Base-by-base conservation (phyloP, 2,329 filamentous ascomycete genomes). In the Fusarium zealandicum region DNA sequence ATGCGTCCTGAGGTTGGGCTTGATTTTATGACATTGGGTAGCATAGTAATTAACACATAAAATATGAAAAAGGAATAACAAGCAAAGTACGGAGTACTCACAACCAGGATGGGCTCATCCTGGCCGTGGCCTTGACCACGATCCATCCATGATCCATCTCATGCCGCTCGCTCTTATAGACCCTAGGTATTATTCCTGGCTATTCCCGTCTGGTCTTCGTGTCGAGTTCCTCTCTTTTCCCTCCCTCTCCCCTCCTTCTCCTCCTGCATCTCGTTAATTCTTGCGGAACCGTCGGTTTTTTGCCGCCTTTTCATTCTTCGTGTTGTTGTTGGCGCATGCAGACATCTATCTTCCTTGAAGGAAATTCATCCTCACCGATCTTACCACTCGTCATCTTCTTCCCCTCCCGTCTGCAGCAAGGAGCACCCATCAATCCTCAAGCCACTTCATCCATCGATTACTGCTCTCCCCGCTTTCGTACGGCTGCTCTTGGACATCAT, bases 121-220 rank as follows among this genome's bases (percentile, higher is more conserved):
- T 25, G 37, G 6, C 32, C 55, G 44, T 50, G 42, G 17, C 49
- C 37, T 33, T 56, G 42, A 33, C 10, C 28, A 28, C 45, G 47
- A 49, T 49, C 54, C 36, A 16, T 33, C 42, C 51, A 52, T 48
- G 44, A 60, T 60, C 57, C 56, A 47, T 58, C 32, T 54, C 47
- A 58, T 57, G n/a, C n/a, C n/a, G n/a, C 48, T 52, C 58, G 58
- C 53, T 57, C 59, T 41, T 52, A 28, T 20, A 27, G 33, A 27
- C 39, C 14, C 28, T 31, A 35, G 14, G 32, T 35, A 28, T 59
- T 35, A 28, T 59, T 47, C 47, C 47, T 59, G 45, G 49, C 33
- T 52, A 40, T 53, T 59, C 58, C 55, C 47, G 51, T 43, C 33
- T 43, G 45, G 28, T 59, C 43, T 54, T 55, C 37, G 48, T 61